Evolutionary conservation across 1,284 basidiomycete genomes (phyloP).

Genomic region (Fistulinella staudtii): DNA sequence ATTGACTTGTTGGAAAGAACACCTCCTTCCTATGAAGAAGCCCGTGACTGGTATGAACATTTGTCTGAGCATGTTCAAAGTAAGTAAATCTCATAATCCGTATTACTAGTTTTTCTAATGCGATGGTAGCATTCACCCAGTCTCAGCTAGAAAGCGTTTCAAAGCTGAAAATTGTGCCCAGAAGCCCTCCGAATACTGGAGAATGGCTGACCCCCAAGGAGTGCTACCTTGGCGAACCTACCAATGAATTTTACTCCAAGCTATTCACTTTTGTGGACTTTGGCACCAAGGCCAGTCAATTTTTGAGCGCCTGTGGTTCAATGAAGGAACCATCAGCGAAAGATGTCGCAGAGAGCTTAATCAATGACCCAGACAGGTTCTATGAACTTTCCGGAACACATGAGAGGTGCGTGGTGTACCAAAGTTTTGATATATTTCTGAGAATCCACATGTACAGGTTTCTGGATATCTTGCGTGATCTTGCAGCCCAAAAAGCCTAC

Average conservation of each 20-base stretch:
- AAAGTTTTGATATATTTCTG: not conserved
- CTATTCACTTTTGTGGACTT: constrained; percentile 88
- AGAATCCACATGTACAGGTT: constrained; percentile 1
- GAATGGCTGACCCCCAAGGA: not conserved
- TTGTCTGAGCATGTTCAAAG: constrained; percentile 1
- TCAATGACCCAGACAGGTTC: constrained; percentile 8
- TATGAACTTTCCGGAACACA: constrained; percentile 2
- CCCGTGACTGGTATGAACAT: constrained; percentile 59
- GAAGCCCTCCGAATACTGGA: not conserved
- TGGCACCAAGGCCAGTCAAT: constrained; percentile 73
- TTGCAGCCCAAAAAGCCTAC: not conserved
- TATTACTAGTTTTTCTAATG: too few species aligned
- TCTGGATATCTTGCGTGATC: constrained; percentile 1
- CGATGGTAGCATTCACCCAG: constrained; percentile 3
- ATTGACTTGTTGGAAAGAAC: constrained; percentile 56
- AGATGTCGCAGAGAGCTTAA: constrained; percentile 46
- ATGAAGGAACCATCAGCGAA: constrained; percentile 50
- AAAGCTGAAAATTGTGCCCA: constrained; percentile 8
- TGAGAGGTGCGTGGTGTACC: constrained; percentile 1
- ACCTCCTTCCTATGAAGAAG: constrained; percentile 56
- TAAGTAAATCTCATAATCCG: too few species aligned
- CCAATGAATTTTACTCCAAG: constrained; percentile 29
- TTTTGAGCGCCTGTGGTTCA: constrained; percentile 83
- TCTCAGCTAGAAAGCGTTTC: not conserved
- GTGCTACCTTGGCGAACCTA: constrained; percentile 6